Conservation (phyloP, 805 yeast species). For the Nakazawaea holstii region DNA sequence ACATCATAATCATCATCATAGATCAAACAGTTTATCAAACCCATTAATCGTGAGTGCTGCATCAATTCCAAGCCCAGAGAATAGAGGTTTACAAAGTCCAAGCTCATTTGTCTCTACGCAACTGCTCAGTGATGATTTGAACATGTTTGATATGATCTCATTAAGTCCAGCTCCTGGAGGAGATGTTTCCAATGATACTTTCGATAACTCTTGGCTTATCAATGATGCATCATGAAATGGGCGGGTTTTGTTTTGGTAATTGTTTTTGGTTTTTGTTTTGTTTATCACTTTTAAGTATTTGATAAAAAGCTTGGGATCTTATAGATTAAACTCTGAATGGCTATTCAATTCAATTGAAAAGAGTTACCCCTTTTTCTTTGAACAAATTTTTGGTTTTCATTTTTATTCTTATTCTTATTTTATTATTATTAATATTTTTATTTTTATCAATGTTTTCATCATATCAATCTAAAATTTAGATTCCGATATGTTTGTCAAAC, state of each 20-base stretch:
- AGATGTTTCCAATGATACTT: not conserved
- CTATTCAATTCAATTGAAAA: too few relatives aligned
- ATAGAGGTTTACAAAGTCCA: conserved; percentile 3
- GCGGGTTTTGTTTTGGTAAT: not conserved
- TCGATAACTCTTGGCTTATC: not conserved
- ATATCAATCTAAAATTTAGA: too few relatives aligned
- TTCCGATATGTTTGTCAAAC: too few relatives aligned
- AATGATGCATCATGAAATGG: not conserved
- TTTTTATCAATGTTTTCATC: too few relatives aligned
- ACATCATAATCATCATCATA: conserved; percentile 7
- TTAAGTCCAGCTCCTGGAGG: conserved; percentile 5
- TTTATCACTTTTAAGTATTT: too few relatives aligned
- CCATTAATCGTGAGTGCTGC: not conserved
- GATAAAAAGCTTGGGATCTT: too few relatives aligned
- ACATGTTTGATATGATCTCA: conserved; percentile 9
- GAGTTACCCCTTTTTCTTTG: too few relatives aligned
- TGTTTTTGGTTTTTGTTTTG: not conserved
- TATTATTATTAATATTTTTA: too few relatives aligned
- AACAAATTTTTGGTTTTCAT: too few relatives aligned
- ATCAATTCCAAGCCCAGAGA: conserved; percentile 4
- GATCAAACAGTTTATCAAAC: not conserved
- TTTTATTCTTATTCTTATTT: too few relatives aligned
- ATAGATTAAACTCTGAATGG: too few relatives aligned
- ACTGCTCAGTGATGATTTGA: conserved; percentile 5
- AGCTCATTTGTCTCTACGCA: not conserved